phyloP scores from a whole-genome alignment of 148 eudicot species.

The Vaccinium vitisidaea region DNA sequence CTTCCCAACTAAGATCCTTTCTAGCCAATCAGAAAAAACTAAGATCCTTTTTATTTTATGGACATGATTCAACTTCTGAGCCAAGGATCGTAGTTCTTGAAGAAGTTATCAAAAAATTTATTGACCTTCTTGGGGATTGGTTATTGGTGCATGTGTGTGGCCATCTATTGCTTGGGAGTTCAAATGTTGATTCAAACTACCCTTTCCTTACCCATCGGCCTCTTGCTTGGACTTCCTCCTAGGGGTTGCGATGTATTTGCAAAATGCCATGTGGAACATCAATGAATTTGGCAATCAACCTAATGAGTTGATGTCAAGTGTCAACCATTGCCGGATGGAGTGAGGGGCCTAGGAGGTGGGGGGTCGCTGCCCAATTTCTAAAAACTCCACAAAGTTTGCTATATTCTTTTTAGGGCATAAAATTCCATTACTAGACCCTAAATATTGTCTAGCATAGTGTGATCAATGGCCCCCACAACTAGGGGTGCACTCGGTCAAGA shows the following conservation, averaged over 20 bases:
- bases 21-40: not conserved
- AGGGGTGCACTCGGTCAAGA: not conserved
- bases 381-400: not conserved
- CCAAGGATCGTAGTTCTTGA: not conserved
- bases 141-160: not conserved
- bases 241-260: not conserved
- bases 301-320: not conserved
- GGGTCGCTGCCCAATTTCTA: not conserved
- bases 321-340: not conserved
- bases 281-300: not conserved
- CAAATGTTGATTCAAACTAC: not conserved
- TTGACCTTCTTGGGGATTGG: not conserved
- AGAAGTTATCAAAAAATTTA: not conserved
- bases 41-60: not conserved
- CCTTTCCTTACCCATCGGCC: not conserved
- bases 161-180: too few species aligned
- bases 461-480: not conserved
- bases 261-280: not conserved
- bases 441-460: not conserved
- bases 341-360: not conserved
- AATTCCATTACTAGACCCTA: not conserved
- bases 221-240: not conserved
- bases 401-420: not conserved
- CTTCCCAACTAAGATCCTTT: not conserved
- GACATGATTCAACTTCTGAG: not conserved